Evolutionary conservation across 768 basidiomycete species (phyloP).

Genomic region (Polyporus arcularius): DNA sequence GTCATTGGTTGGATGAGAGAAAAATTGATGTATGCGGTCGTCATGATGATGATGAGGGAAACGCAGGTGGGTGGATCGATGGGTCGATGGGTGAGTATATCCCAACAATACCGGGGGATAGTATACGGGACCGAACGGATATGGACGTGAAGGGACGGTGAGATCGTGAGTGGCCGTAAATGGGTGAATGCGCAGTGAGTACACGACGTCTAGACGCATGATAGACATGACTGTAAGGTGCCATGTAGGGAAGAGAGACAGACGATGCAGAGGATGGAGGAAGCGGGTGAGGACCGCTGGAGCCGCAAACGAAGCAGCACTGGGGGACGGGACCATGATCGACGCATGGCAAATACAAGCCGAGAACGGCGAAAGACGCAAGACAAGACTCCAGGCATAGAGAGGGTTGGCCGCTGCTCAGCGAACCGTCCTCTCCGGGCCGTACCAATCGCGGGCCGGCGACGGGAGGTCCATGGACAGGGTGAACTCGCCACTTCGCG

Average conservation of each 20-base stretch:
- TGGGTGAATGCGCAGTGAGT: not conserved
- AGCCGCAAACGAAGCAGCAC: not conserved
- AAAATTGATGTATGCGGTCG: not conserved
- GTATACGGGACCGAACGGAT: constrained; percentile 6
- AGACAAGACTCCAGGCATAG: not conserved
- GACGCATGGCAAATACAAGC: not conserved
- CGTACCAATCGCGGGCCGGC: constrained; percentile 9
- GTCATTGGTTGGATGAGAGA: not conserved
- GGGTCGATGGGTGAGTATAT: not conserved
- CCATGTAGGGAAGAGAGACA: not conserved
- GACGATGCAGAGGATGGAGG: not conserved
- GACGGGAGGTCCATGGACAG: constrained; percentile 26
- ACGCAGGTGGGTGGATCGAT: not conserved
- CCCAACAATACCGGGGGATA: constrained; percentile 17
- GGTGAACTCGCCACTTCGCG: constrained; percentile 23
- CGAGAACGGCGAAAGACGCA: not conserved
- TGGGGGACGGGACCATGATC: not conserved
- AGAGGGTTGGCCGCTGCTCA: not conserved
- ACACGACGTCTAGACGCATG: not conserved
- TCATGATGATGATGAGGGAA: not conserved
- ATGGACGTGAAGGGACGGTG: constrained; percentile 1
- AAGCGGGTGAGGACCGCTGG: not conserved
- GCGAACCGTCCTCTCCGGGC: not conserved
- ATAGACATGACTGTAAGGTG: not conserved
- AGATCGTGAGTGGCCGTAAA: not conserved